Conservation (phyloP, 768 basidiomycete species). For the Atractiella rhizophila region DNA sequence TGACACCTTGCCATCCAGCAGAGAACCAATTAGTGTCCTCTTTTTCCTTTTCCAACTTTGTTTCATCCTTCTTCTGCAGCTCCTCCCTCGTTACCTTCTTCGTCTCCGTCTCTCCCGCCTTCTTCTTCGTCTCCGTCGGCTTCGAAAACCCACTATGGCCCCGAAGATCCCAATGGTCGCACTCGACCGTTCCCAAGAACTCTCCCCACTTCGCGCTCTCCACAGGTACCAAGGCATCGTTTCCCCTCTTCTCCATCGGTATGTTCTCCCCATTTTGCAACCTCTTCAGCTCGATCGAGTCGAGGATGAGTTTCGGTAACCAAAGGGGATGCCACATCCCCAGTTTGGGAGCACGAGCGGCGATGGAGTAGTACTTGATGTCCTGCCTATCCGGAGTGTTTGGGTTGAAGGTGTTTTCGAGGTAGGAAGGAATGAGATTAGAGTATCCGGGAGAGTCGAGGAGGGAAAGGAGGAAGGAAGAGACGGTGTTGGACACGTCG, state of each 20-base stretch:
- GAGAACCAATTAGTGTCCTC: too few relatives aligned
- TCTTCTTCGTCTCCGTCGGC: constrained; percentile 8
- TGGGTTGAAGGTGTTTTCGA: constrained; percentile 55
- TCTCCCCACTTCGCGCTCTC: constrained; percentile 74
- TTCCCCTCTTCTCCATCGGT: constrained; percentile 30
- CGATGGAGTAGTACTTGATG: constrained; percentile 80
- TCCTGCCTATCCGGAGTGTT: constrained; percentile 45
- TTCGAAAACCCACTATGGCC: constrained; percentile 42
- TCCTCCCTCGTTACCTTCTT: constrained; percentile 19
- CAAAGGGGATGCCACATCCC: constrained; percentile 78
- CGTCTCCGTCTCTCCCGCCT: constrained; percentile 18
- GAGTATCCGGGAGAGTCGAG: constrained; percentile 93
- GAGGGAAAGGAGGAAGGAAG: constrained; percentile 58
- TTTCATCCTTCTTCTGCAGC: constrained; percentile 8
- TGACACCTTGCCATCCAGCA: constrained; percentile 13
- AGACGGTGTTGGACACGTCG: constrained; percentile 44
- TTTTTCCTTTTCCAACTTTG: constrained; percentile 5
- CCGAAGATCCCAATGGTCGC: constrained; percentile 90
- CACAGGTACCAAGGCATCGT: constrained; percentile 79
- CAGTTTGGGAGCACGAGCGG: constrained; percentile 30
- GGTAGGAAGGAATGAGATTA: constrained; percentile 62
- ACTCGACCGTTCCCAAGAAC: constrained; percentile 67
- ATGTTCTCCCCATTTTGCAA: constrained; percentile 21
- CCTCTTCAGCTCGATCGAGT: constrained; percentile 49
- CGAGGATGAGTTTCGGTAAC: constrained; percentile 82